phyloP scores from a whole-genome alignment of 2,329 filamentous ascomycete species.

The Ceratocystis alfenasii region DNA sequence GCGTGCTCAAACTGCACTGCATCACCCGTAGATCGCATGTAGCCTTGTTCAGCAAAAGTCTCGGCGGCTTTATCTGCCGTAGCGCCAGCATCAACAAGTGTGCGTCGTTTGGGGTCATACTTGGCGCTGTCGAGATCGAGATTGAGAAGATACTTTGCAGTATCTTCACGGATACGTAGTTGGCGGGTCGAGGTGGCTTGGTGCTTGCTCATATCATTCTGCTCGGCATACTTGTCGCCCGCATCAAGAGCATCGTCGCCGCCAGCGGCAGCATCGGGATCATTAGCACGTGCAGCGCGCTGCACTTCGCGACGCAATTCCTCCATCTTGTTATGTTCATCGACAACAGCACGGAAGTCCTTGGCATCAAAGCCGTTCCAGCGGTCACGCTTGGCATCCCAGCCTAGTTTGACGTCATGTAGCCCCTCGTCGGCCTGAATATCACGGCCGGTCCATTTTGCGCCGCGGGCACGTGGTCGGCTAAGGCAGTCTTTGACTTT shows the following conservation, averaged over 20 bases:
- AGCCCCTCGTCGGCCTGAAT: conserved; percentile 87
- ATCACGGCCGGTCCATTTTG: conserved; percentile 81
- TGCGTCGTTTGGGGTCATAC: conserved; percentile 92
- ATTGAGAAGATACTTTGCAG: conserved; percentile 90
- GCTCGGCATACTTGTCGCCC: conserved; percentile 75
- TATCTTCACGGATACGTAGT: conserved; percentile 85
- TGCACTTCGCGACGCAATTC: conserved; percentile 50
- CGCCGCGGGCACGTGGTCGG: conserved; percentile 76
- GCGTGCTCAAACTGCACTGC: conserved; percentile 86
- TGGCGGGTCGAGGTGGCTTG: conserved; percentile 86
- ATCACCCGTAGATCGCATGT: conserved; percentile 77
- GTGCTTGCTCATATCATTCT: conserved; percentile 91
- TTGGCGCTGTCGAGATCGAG: conserved; percentile 92
- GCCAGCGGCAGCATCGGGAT: conserved; percentile 39
- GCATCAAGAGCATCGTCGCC: conserved; percentile 32
- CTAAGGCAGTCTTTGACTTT: conserved; percentile 89
- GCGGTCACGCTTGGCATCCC: conserved; percentile 93
- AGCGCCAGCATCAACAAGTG: conserved; percentile 76
- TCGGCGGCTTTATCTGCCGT: conserved; percentile 69
- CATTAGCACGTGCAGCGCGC: conserved; percentile 38
- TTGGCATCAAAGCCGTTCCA: conserved; percentile 96
- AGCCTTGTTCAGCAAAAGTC: conserved; percentile 84
- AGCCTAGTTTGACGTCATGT: conserved; percentile 75
- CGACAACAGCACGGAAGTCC: conserved; percentile 76
- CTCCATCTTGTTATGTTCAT: conserved; percentile 81